Conservation (phyloP, 371 early-diverging fungal genomes). For the Basidiobolus meristosporus region DNA sequence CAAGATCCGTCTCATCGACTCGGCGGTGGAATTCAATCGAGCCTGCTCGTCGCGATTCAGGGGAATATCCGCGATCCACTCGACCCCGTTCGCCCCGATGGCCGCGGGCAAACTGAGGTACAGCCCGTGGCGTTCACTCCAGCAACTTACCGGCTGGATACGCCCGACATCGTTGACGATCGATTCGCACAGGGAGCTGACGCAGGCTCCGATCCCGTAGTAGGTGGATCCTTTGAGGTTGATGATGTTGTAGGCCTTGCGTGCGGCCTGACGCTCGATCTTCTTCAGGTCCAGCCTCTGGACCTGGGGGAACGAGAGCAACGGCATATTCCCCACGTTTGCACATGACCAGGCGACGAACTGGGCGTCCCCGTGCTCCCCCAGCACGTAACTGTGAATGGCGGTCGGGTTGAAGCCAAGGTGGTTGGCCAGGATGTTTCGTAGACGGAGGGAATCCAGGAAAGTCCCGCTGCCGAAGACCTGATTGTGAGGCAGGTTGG, state of each 20-base stretch:
- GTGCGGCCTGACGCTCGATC: conserved; percentile 27
- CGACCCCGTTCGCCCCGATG: conserved; percentile 46
- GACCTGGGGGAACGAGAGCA: conserved; percentile 39
- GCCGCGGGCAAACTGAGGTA: conserved; percentile 55
- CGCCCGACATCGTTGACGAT: conserved; percentile 38
- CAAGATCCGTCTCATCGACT: too few relatives aligned
- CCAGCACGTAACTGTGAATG: conserved; percentile 63
- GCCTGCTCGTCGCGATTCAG: conserved; percentile 27
- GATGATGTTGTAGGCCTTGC: conserved; percentile 72
- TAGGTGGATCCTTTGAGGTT: conserved; percentile 70
- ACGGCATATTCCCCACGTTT: conserved; percentile 40
- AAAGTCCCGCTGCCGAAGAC: conserved; percentile 79
- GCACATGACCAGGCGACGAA: conserved; percentile 67
- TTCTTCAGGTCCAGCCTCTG: conserved; percentile 21
- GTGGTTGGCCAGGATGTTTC: conserved; percentile 31
- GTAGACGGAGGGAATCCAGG: conserved; percentile 58
- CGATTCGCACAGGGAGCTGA: conserved; percentile 40
- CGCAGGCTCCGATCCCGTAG: conserved; percentile 73
- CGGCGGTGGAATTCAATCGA: too few relatives aligned
- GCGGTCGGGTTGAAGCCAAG: conserved; percentile 40
- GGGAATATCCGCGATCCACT: conserved; percentile 33
- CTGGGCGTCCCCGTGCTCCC: conserved; percentile 79
- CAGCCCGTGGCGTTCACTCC: conserved; percentile 29
- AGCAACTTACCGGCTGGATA: conserved; percentile 44
- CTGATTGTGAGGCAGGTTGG: conserved; percentile 51